Evolutionary conservation across 768 basidiomycete genomes (phyloP), one percentile per base, ranked within the genome.

Genomic region (Boletus tylopilopsis): DNA sequence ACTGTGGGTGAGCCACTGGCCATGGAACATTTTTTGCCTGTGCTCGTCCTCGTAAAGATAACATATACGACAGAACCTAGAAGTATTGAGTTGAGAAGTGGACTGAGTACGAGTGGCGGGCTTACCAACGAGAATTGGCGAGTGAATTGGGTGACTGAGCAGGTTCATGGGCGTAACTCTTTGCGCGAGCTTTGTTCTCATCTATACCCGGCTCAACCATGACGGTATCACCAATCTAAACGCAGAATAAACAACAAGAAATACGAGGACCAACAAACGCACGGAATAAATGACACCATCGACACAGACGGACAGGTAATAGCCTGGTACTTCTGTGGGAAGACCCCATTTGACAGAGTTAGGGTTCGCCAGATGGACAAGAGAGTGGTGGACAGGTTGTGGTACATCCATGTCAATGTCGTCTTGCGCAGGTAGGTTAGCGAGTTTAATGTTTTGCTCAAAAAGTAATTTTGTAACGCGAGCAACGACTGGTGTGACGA

Each of bases 41-140:
- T 60, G 47, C 21, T 42, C 29, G 6, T 70, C 63, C 45, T 83
- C 77, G 51, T 76, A 84, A 49, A 90, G 77, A 55, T 82, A 85
- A 4, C 72, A 73, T 35, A 89, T 84, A n/a, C 71, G 75, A 42
- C 79, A 79, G 58, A 90, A 90, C 87, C 87, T 90, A 22, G n/a
- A 2, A 21, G 24, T 15, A 37, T 7, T 45, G 15, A 49, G 24
- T 33, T 22, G 19, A 19, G 41, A 46, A 12, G 39, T 21, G 18
- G 15, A 18, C 22, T 21, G 8, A 24, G 24, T 49, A 40, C n/a
- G 9, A 36, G n/a, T 22, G 36, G 23, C 8, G n/a, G 5, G 55
- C 74, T 42, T 63, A 86, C 87, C 87, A 90, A 37, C 74, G 72
- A 15, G 62, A 67, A 50, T 85, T 82, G 19, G 78, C 84, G 33